Conservation (phyloP, 106 monocot genomes). For the Gastrodia elata region DNA sequence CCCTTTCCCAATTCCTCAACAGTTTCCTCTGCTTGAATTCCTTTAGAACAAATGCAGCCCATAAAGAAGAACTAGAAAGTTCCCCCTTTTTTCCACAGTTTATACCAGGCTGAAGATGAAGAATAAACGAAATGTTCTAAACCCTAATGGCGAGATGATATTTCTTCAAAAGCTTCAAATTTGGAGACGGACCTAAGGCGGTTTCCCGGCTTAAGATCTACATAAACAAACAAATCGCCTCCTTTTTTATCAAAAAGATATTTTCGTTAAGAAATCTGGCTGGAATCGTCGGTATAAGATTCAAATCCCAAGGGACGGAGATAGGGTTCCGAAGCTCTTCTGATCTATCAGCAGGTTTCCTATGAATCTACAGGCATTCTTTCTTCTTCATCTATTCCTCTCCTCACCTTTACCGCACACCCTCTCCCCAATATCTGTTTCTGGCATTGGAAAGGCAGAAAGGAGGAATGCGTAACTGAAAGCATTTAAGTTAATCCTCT, state of each 20-base stretch:
- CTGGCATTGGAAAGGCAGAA: neutral
- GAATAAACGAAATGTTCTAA: neutral
- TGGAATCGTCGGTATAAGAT: neutral
- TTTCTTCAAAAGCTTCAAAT: neutral
- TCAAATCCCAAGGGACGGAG: neutral
- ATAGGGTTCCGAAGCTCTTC: neutral
- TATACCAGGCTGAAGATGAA: neutral
- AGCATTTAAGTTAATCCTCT: neutral
- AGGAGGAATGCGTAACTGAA: neutral
- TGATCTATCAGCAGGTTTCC: neutral
- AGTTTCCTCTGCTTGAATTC: constrained; percentile 9
- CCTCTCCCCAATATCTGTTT: no score
- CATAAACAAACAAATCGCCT: neutral
- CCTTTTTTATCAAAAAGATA: neutral
- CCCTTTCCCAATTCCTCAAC: constrained; percentile 8
- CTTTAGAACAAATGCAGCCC: constrained; percentile 48
- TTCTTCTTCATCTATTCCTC: neutral
- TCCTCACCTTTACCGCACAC: neutral
- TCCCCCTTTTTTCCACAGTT: neutral
- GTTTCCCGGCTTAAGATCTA: neutral
- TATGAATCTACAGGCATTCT: neutral
- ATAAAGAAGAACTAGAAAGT: constrained; percentile 10
- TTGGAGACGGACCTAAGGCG: neutral
- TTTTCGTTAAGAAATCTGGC: neutral
- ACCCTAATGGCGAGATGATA: neutral